Percentiles rank a stretch among this genome's conserved stretches.
These are phyloP conservation scores for Uncinocarpus reesii DNA, from an alignment of 2,329 filamentous ascomycete genomes.

Conservation along the genomic window DNA sequence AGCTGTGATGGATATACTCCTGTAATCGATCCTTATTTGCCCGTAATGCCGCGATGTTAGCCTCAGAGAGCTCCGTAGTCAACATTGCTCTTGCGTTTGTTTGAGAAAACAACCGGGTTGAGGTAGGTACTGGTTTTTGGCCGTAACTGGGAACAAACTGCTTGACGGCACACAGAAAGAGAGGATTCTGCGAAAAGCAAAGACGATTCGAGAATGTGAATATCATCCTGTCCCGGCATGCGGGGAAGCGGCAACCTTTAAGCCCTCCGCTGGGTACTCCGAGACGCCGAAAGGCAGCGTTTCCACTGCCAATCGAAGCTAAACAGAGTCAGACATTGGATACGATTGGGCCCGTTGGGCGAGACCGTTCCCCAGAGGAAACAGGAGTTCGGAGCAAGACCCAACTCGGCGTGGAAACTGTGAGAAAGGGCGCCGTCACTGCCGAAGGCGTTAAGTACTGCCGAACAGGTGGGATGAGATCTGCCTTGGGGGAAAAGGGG, in stretches of 20 bases:
- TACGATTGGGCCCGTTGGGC: not conserved
- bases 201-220: not conserved
- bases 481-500: too few species aligned
- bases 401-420: not conserved
- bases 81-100: slow-evolving; percentile 23
- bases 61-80: slow-evolving; percentile 39
- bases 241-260: not conserved
- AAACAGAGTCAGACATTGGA: not conserved
- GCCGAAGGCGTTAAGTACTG: not conserved
- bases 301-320: not conserved
- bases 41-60: slow-evolving; percentile 44
- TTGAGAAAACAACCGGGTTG: not conserved
- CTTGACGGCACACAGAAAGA: not conserved
- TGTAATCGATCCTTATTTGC: slow-evolving; percentile 52
- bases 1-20: slow-evolving; percentile 54
- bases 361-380: not conserved
- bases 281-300: not conserved
- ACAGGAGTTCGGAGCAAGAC: not conserved
- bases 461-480: too few species aligned
- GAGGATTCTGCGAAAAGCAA: not conserved
- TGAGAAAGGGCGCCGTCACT: not conserved
- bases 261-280: not conserved
- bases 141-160: not conserved
- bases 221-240: not conserved
- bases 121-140: not conserved